Evolutionary conservation across 139 green algal genomes (phyloP).

Genomic region (Pleodorina starrii): DNA sequence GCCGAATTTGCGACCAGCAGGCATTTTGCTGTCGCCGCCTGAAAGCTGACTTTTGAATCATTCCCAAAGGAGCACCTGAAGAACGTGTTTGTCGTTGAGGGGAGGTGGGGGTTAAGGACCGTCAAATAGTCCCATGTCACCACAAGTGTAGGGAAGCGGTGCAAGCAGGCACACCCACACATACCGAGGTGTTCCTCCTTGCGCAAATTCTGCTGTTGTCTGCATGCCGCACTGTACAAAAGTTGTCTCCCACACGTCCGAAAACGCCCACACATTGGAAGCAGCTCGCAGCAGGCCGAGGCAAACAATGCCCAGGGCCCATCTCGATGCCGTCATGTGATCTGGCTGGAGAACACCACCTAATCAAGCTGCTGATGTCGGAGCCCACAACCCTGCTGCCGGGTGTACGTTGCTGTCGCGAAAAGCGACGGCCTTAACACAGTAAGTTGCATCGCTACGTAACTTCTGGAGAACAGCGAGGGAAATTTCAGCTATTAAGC

Average conservation of each 20-base stretch:
- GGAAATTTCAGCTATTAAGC: too few relatives aligned
- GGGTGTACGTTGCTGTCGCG: too few relatives aligned
- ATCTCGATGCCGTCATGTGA: too few relatives aligned
- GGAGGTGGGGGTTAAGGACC: background rate
- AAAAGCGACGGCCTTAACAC: too few relatives aligned
- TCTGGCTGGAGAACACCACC: too few relatives aligned
- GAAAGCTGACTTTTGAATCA: background rate
- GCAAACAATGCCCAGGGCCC: too few relatives aligned
- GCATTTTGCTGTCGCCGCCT: background rate
- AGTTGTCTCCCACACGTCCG: background rate
- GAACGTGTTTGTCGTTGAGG: background rate
- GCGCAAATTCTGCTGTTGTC: background rate
- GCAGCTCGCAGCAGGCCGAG: too few relatives aligned
- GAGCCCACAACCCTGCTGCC: too few relatives aligned
- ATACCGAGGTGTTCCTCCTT: background rate
- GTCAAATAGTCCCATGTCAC: background rate
- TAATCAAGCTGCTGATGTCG: too few relatives aligned
- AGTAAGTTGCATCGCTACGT: too few relatives aligned
- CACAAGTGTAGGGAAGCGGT: background rate
- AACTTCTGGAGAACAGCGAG: too few relatives aligned
- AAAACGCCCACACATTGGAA: too few relatives aligned
- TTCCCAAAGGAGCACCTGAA: background rate
- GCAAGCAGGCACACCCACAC: background rate
- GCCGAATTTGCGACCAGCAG: background rate
- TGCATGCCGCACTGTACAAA: background rate